Evolutionary conservation across 176 grass and related monocot species (phyloP), one percentile per base, ranked within the genome.

Genomic region (Oryza punctata): DNA sequence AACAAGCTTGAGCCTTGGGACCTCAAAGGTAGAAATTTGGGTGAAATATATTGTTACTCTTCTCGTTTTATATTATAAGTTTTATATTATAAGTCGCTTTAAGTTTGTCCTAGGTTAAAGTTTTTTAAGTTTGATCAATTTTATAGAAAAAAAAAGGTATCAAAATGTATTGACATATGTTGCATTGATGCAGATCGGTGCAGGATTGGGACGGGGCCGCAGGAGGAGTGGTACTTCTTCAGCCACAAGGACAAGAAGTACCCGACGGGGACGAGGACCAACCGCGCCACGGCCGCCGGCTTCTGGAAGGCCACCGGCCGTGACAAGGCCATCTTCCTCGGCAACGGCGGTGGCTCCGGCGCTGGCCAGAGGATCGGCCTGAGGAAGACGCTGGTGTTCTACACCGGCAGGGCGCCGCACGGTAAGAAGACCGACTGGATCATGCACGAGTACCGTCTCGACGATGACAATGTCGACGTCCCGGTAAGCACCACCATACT

Each of bases 231-330:
- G 96, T 95, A 93, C 69, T 98, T 98, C 85, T 98, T 98, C 59
- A 98, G 96, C 59, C 96, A 98, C 68, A 98, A 98, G 76, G 96
- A 98, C 79, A 98, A 95, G 91, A 98, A 98, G 54, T 98, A 98
- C 78, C 96, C 96, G 1, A 98, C 96, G 60, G 89, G 93, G 68
- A 90, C 85, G 47, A 82, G 93, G 61, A 95, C 88, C 1, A 95
- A 95, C 72, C 85, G 93, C 25, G 93, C 93, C 23, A 95, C 93
- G 12, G 47, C 79, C 14, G 90, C 85, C 2, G 93, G 93, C 6
- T 95, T 95, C 59, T 95, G 93, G 93, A 95, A 95, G 79, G 93
- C 93, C 0, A 95, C 93, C 0, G 93, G 93, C 13, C 30, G 93
- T 9, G 93, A 95, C 82, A 95, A 95, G 52, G 88, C 80, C 5